Evolutionary conservation across 2,329 filamentous ascomycete genomes (phyloP).

Genomic region (Fusarium sp.): DNA sequence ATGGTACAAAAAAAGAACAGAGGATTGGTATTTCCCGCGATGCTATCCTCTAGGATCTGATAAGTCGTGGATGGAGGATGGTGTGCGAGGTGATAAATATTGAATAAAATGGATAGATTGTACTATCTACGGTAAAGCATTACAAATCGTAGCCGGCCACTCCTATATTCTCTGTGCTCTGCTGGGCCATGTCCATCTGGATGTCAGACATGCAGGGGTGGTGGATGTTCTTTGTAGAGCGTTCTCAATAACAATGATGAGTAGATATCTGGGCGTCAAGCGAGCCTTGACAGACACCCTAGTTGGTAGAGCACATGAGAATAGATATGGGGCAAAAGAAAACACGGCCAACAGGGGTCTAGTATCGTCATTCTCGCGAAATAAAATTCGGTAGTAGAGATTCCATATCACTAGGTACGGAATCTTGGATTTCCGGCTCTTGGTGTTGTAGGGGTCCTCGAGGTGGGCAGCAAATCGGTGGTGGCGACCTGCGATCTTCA

Average conservation of each 20-base stretch:
- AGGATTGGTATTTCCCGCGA: no score
- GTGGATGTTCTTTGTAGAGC: constrained; percentile 12
- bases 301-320: not conserved
- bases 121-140: no score
- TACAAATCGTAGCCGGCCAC: no score
- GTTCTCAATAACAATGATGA: constrained; percentile 9
- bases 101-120: no score
- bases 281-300: not conserved
- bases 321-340: not conserved
- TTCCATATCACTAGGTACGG: constrained; percentile 20
- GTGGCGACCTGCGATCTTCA: constrained; percentile 28
- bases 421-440: constrained; percentile 27
- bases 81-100: no score
- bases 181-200: constrained; percentile 5
- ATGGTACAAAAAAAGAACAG: no score
- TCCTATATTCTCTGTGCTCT: no score
- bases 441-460: constrained; percentile 15
- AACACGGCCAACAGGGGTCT: constrained; percentile 2
- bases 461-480: constrained; percentile 26
- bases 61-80: no score
- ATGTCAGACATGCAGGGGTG: constrained; percentile 34
- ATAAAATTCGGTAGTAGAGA: constrained; percentile 8
- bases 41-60: no score
- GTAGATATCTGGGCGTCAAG: constrained; percentile 16
- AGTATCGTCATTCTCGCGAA: constrained; percentile 20